Percentiles rank a stretch among this genome's conserved stretches.
These are phyloP conservation scores for Cylindrotheca fusiformis DNA, from an alignment of 108 stramenopile genomes.

Conservation along the genomic window DNA sequence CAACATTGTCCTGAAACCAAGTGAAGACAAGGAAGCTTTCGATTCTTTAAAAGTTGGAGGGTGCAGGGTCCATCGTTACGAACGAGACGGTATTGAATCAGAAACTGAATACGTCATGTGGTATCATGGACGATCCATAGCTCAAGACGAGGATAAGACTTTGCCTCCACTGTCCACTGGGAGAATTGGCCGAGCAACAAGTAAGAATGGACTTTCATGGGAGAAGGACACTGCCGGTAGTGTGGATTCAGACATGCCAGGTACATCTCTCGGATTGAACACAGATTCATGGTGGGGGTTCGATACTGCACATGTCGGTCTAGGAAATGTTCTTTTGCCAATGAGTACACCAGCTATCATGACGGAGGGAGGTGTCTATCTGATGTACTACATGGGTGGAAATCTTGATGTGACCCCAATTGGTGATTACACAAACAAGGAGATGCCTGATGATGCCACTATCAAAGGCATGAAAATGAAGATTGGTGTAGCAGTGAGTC, in stretches of 20 bases:
- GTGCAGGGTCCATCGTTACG: conserved; percentile 77
- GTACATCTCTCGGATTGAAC: conserved; percentile 79
- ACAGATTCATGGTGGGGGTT: conserved; percentile 92
- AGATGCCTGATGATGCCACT: conserved; percentile 40
- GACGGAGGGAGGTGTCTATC: conserved; percentile 84
- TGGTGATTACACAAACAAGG: conserved; percentile 42
- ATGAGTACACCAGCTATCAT: conserved; percentile 79
- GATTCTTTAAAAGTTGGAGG: conserved; percentile 72
- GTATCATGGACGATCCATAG: conserved; percentile 71
- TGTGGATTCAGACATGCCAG: conserved; percentile 50
- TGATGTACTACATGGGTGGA: conserved; percentile 93
- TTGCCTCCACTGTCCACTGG: conserved; percentile 78
- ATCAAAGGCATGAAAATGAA: conserved; percentile 88
- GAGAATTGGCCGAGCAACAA: conserved; percentile 73
- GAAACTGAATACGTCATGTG: conserved; percentile 83
- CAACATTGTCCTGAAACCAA: conserved; percentile 17
- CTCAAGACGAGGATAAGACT: conserved; percentile 29
- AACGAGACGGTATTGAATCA: conserved; percentile 32
- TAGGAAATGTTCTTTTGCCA: conserved; percentile 85
- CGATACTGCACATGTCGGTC: conserved; percentile 86
- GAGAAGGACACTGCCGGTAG: conserved; percentile 56
- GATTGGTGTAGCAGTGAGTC: conserved; percentile 88
- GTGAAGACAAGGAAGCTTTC: conserved; percentile 34
- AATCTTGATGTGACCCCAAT: conserved; percentile 73
- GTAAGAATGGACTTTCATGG: conserved; percentile 74